Evolutionary conservation across 352 stramenopile species (phyloP).

Genomic region (Phytophthora pisi): DNA sequence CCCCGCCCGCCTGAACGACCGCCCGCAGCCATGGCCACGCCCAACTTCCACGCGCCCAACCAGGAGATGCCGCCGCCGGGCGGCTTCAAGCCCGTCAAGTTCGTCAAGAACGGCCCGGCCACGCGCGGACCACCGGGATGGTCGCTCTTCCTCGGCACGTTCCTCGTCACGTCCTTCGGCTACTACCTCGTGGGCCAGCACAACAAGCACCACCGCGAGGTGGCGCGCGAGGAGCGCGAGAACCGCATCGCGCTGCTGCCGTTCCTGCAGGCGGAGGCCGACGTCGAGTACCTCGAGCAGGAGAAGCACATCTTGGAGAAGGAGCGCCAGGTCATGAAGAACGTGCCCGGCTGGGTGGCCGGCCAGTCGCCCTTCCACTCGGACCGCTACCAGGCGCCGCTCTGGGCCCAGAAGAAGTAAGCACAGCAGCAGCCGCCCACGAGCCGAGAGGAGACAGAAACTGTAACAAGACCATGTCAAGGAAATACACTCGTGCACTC

Average conservation of each 20-base stretch:
- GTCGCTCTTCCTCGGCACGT: constrained; percentile 76
- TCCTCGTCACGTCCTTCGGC: constrained; percentile 72
- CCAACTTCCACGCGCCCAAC: constrained; percentile 72
- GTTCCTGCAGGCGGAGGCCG: constrained; percentile 96
- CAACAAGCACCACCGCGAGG: constrained; percentile 72
- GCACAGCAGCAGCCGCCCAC: neutral
- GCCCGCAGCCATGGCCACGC: constrained; percentile 69
- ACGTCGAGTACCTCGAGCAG: constrained; percentile 89
- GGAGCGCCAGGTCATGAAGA: constrained; percentile 96
- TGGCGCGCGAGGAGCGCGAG: constrained; percentile 90
- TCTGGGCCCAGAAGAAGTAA: constrained; percentile 85
- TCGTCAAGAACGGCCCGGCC: constrained; percentile 63
- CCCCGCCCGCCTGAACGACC: neutral
- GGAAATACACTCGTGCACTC: constrained; percentile 28
- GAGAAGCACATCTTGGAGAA: constrained; percentile 90
- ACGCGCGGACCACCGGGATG: constrained; percentile 79
- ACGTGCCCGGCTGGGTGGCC: constrained; percentile 92
- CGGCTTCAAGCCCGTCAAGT: constrained; percentile 78
- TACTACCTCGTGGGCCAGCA: constrained; percentile 82
- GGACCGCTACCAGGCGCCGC: constrained; percentile 75
- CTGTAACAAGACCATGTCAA: constrained; percentile 34
- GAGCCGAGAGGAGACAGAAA: constrained; percentile 8
- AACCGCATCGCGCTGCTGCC: constrained; percentile 92
- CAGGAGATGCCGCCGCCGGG: constrained; percentile 86
- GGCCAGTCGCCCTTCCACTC: constrained; percentile 91